phyloP scores from a whole-genome alignment of 257 asterid genomes.

The Ophiorrhiza pumila region DNA sequence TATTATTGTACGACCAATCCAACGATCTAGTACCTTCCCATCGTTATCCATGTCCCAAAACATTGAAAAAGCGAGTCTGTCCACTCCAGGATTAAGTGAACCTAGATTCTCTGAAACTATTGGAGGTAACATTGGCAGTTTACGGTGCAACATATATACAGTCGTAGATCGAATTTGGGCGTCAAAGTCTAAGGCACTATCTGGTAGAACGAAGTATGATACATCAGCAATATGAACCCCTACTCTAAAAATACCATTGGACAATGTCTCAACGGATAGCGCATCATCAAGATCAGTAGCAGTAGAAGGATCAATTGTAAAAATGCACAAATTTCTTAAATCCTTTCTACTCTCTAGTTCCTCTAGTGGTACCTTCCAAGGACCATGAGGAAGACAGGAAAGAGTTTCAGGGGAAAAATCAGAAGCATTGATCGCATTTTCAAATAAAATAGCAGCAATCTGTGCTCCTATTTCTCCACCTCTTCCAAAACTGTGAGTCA shows the following conservation, averaged over 20 bases:
- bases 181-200: slow-evolving; percentile 64
- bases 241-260: slow-evolving; percentile 55
- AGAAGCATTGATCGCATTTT: slow-evolving; percentile 65
- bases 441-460: slow-evolving; percentile 77
- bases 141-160: slow-evolving; percentile 29
- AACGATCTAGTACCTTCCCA: slow-evolving; percentile 70
- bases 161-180: slow-evolving; percentile 36
- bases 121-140: slow-evolving; percentile 45
- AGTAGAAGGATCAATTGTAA: slow-evolving; percentile 76
- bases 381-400: slow-evolving; percentile 54
- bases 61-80: slow-evolving; percentile 78
- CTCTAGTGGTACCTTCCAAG: slow-evolving; percentile 67
- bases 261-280: slow-evolving; percentile 53
- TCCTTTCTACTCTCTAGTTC: slow-evolving; percentile 58
- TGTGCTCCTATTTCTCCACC: slow-evolving; percentile 75
- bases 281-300: slow-evolving; percentile 97
- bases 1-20: slow-evolving; percentile 80
- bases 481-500: slow-evolving; percentile 60
- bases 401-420: slow-evolving; percentile 60
- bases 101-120: slow-evolving; percentile 74
- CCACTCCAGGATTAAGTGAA: slow-evolving; percentile 84
- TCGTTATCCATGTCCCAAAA: slow-evolving; percentile 66
- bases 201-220: slow-evolving; percentile 77
- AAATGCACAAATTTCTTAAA: slow-evolving; percentile 58
- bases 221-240: slow-evolving; percentile 93